Conservation (phyloP, 2,329 filamentous ascomycete species). For the Berkeleyomyces rouxiae region DNA sequence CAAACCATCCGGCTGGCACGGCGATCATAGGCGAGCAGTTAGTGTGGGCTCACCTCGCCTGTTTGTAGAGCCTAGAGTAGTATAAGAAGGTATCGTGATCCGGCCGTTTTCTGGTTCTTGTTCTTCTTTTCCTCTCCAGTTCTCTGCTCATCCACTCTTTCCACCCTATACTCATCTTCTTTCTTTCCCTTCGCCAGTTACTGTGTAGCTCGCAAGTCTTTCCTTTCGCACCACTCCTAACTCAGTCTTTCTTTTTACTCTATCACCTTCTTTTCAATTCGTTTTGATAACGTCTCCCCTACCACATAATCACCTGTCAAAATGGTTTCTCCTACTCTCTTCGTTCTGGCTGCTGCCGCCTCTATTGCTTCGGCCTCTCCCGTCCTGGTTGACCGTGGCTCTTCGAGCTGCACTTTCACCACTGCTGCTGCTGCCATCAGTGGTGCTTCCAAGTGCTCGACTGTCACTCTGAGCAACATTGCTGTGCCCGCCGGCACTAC, state of each 20-base stretch:
- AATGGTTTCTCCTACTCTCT: conserved; percentile 14
- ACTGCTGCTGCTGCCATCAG: conserved; percentile 30
- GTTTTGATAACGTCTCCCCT: conserved; percentile 7
- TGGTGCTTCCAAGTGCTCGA: conserved; percentile 34
- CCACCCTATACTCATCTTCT: neutral
- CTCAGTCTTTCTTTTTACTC: neutral
- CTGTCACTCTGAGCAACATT: conserved; percentile 35
- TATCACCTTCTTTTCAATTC: neutral
- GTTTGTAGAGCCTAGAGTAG: neutral
- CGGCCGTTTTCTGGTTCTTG: neutral
- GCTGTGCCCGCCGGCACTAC: conserved; percentile 40
- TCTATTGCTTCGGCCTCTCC: conserved; percentile 17
- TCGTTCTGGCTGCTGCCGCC: conserved; percentile 19
- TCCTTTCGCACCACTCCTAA: neutral
- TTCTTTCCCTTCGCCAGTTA: neutral
- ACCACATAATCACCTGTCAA: neutral
- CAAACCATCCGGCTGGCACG: neutral
- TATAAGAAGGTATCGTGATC: conserved; percentile 6
- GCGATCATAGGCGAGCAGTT: neutral
- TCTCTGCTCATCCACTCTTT: conserved; percentile 2
- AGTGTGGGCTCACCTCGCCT: neutral
- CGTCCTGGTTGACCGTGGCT: conserved; percentile 14
- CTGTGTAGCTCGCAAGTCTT: neutral
- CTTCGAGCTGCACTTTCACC: conserved; percentile 35
- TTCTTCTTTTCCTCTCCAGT: conserved; percentile 8